These are phyloP conservation scores for Pleodorina starrii DNA, from an alignment of 139 green algal species.

Conservation along the genomic window DNA sequence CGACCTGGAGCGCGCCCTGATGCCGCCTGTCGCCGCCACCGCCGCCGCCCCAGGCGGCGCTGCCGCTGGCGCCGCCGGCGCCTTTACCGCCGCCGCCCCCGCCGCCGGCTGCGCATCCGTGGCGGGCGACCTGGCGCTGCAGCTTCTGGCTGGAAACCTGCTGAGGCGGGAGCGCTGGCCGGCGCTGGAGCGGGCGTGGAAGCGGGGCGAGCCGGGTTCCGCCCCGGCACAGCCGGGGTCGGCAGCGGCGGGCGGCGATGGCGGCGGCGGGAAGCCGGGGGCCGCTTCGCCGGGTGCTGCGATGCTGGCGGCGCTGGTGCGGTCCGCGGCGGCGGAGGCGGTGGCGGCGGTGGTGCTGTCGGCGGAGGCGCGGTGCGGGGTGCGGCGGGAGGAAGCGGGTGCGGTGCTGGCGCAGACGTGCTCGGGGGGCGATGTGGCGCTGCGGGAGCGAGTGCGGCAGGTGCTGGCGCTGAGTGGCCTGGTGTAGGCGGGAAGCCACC, in stretches of 20 bases:
- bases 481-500: constrained; percentile 3
- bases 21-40: neutral
- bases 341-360: constrained; percentile 39
- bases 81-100: neutral
- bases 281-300: neutral
- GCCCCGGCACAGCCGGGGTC: neutral
- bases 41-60: neutral
- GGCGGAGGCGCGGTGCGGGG: constrained; percentile 27
- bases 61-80: neutral
- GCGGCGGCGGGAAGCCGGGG: neutral
- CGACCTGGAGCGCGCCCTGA: constrained; percentile 48
- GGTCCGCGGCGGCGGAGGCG: constrained; percentile 9
- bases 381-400: neutral
- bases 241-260: neutral
- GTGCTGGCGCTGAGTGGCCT: constrained; percentile 43
- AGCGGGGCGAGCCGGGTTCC: neutral
- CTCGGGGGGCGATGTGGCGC: constrained; percentile 26
- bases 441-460: constrained; percentile 47
- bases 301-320: constrained; percentile 45
- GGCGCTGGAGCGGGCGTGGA: constrained; percentile 19
- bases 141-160: neutral
- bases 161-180: constrained; percentile 46
- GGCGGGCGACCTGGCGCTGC: constrained; percentile 35
- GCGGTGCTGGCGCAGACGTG: constrained; percentile 51
- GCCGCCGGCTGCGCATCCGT: constrained; percentile 1